Percentiles rank a stretch among this genome's conserved stretches.
Evolutionary conservation across 225 moss, liverwort and hornwort genomes (phyloP).

Genomic region (Pseudoscleropodium purum): DNA sequence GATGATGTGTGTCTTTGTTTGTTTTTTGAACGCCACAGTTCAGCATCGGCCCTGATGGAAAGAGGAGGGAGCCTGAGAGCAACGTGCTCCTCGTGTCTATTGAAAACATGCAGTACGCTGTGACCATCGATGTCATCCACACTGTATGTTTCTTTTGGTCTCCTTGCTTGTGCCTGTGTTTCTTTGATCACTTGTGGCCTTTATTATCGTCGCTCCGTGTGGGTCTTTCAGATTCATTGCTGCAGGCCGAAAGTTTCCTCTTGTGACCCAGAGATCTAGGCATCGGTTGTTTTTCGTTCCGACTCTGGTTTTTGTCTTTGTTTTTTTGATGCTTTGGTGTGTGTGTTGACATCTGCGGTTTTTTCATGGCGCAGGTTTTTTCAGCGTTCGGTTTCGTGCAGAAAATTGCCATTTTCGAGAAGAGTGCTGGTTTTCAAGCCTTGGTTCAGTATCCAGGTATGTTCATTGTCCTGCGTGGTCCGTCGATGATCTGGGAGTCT

Average conservation of each 20-base stretch:
- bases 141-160: conserved; percentile 34
- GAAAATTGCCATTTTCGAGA: conserved; percentile 98
- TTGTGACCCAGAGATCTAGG: background rate
- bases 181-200: background rate
- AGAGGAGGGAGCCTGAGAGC: conserved; percentile 97
- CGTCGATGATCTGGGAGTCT: background rate
- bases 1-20: background rate
- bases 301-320: background rate
- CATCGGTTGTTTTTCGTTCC: background rate
- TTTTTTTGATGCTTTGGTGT: background rate
- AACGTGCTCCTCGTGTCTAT: conserved; percentile 93
- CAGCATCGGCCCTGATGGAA: conserved; percentile 91
- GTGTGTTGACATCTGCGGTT: background rate
- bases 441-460: conserved; percentile 95
- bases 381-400: conserved; percentile 96
- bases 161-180: background rate
- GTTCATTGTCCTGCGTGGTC: background rate
- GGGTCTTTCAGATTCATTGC: background rate
- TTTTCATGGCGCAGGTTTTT: conserved; percentile 54
- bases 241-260: background rate
- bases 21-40: conserved; percentile 37
- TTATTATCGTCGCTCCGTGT: background rate
- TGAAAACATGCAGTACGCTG: conserved; percentile 99
- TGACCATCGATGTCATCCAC: conserved; percentile 95
- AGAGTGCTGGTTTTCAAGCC: conserved; percentile 98